Percentiles rank a stretch among this genome's conserved stretches.
Evolutionary conservation across 208 protist species (phyloP).

Genomic region (Angomonas desouzai): DNA sequence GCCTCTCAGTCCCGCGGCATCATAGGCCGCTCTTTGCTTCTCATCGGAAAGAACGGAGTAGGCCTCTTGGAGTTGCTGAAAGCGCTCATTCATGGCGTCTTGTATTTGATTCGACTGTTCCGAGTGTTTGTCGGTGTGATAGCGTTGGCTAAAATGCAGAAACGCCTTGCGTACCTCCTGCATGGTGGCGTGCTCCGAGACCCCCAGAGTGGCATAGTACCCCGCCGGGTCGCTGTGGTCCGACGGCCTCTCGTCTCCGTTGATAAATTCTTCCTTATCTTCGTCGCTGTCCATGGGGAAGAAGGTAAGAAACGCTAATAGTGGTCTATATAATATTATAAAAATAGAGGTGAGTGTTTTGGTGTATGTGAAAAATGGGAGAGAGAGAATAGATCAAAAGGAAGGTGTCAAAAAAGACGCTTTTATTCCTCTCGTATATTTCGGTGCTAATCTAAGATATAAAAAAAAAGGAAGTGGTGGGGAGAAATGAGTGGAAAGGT

Average conservation of each 20-base stretch:
- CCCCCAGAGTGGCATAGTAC: constrained; percentile 76
- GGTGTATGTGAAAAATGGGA: neutral
- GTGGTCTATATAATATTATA: neutral
- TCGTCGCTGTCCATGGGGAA: neutral
- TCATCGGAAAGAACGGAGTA: constrained; percentile 77
- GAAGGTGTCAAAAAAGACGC: no score
- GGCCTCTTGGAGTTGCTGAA: constrained; percentile 74
- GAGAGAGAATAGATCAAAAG: no score
- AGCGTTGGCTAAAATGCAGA: constrained; percentile 68
- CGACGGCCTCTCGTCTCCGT: neutral
- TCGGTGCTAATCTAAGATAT: no score
- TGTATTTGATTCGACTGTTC: constrained; percentile 31
- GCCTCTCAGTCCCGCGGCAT: constrained; percentile 45
- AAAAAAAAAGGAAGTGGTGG: no score
- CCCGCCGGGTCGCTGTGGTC: constrained; percentile 44
- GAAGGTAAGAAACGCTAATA: neutral
- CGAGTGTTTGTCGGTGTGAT: constrained; percentile 85
- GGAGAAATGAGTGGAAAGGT: no score
- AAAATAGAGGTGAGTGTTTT: neutral
- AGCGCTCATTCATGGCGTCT: constrained; percentile 71
- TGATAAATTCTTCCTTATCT: neutral
- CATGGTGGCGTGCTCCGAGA: constrained; percentile 41
- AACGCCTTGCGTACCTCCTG: constrained; percentile 74
- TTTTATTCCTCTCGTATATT: no score
- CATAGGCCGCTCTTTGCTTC: constrained; percentile 72